Evolutionary conservation across 495 filamentous ascomycete species (phyloP), one percentile per base, ranked within the genome.

Genomic region (Penicillium angulare): DNA sequence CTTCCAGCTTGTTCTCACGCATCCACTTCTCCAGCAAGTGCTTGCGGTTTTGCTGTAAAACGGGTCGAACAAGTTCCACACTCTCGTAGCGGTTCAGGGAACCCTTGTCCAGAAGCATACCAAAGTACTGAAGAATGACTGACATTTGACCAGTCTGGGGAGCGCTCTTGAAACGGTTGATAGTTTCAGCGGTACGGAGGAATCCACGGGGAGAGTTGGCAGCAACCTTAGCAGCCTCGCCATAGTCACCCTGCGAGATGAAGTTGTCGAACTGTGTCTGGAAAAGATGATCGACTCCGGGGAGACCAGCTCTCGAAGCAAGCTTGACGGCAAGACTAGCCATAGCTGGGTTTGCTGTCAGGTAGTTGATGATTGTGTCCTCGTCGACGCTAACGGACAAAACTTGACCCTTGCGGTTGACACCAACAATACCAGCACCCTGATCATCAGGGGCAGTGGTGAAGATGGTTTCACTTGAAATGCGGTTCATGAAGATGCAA

Each of bases 401-500:
- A 33, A 99, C 92, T 69, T 97, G 95, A 34, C 93, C 93, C 74
- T 96, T 96, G 48, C 95, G 83, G 68, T 99, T 99, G 49, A 99
- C 89, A 46, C 91, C 91, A n/a, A 96, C 79, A 52, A 97, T 84
- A 58, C 93, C 93, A 47, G 82, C 82, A 20, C 88, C 90, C 1
- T 91, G 85, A n/a, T 79, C 79, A 64, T 97, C 92, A 12, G 84
- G 72, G 5, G 90, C 85, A 10, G 91, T 96, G 13, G 91, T 92
- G 73, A 99, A 99, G 63, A 99, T 97, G 0, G 93, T 99, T 64
- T 99, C 93, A 73, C 90, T 95, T 17, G 93, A 99, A 61, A 99
- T 99, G 43, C 93, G 87, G 74, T 99, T 97, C 92, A 99, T 96
- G 82, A 96, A 99, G 64, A 99, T 92, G 65, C 90, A 93, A n/a